Evolutionary conservation across 2,329 filamentous ascomycete species (phyloP), one percentile per base, ranked within the genome.

Genomic region (Fusarium nisikadoi): DNA sequence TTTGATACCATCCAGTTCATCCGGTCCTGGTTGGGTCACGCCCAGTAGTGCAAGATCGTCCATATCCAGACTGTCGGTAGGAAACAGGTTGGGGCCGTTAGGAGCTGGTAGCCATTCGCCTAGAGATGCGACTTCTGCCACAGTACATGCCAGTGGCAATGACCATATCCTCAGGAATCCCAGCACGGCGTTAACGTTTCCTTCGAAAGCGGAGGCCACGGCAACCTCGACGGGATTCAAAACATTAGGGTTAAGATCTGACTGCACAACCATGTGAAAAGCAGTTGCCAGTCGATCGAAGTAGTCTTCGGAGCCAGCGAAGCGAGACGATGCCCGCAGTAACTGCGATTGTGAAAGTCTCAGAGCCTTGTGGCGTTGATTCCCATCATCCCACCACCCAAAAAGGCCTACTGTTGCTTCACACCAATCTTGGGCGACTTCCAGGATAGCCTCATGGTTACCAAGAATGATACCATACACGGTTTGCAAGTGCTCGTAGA

Each of bases 311-410:
- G 88, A 83, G n/a, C 87, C 86, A 25, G 86, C 84, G 17, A 86
- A 81, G 65, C 88, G 84, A 20, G 78, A 67, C 7, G 77, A 78
- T 23, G 83, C 78, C 42, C 71, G 75, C 41, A 86, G 68, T 36
- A 77, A 76, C 70, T 82, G 80, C n/a, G 82, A 80, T 35, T 83
- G 82, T 17, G 84, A 83, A 39, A 84, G 75, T 63, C 81, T 79
- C 25, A 82, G 78, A 53, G 78, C 81, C 74, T 83, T 84, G 65
- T 81, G 82, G 54, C 80, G 85, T 71, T 79, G 80, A 66, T 90
- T 89, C n/a, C 89, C 88, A 68, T 96, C 94, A 78, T 97, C 92
- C 94, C 95, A 97, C 95, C 95, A 98, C 10, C 93, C 91, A 36
- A 95, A 91, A 54, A 98, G 84, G 4, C 92, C 93, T 66, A 98